Evolutionary conservation across 768 basidiomycete genomes (phyloP).

Genomic region (Rhodotorula sphaerocarpa): DNA sequence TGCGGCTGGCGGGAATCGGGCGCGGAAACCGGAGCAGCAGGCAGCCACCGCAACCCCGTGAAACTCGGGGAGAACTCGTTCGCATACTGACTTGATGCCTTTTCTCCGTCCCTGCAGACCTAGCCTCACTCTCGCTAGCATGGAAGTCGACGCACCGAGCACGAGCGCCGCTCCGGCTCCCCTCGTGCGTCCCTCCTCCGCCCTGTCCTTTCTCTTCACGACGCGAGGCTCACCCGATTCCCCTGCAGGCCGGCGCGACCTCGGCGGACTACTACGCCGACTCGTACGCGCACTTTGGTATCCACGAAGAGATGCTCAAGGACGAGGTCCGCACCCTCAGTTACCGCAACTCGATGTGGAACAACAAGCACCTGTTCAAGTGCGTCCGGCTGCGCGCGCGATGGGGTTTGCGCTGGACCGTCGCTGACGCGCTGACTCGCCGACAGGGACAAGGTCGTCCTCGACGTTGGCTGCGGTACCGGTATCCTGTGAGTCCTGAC

Average conservation of each 20-base stretch:
- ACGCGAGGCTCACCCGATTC: too few relatives aligned
- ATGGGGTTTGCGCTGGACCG: too few relatives aligned
- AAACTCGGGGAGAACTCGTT: too few relatives aligned
- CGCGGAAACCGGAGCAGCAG: too few relatives aligned
- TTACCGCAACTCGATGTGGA: slow-evolving; percentile 86
- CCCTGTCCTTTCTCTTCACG: too few relatives aligned
- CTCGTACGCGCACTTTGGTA: slow-evolving; percentile 36
- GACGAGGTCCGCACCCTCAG: slow-evolving; percentile 89
- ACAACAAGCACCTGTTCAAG: slow-evolving; percentile 91
- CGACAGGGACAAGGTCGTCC: slow-evolving; percentile 63
- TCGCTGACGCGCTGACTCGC: too few relatives aligned
- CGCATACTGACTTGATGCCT: too few relatives aligned
- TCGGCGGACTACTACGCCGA: slow-evolving; percentile 37
- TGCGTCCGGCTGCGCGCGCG: slow-evolving; percentile 43
- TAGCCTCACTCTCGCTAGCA: too few relatives aligned
- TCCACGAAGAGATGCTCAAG: slow-evolving; percentile 87
- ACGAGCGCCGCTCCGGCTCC: neutral
- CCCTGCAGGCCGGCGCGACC: slow-evolving; percentile 16
- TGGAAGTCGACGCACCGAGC: too few relatives aligned
- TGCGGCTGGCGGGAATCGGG: too few relatives aligned
- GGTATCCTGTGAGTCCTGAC: slow-evolving; percentile 58
- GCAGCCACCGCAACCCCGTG: too few relatives aligned
- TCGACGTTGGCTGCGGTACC: slow-evolving; percentile 97
- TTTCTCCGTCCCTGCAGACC: too few relatives aligned
- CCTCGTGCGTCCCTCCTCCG: neutral